A percentile compares a stretch with the other conserved stretches of the same genome.
phyloP scores from a whole-genome alignment of 1,284 basidiomycete genomes.

The Leccinum solheimii region DNA sequence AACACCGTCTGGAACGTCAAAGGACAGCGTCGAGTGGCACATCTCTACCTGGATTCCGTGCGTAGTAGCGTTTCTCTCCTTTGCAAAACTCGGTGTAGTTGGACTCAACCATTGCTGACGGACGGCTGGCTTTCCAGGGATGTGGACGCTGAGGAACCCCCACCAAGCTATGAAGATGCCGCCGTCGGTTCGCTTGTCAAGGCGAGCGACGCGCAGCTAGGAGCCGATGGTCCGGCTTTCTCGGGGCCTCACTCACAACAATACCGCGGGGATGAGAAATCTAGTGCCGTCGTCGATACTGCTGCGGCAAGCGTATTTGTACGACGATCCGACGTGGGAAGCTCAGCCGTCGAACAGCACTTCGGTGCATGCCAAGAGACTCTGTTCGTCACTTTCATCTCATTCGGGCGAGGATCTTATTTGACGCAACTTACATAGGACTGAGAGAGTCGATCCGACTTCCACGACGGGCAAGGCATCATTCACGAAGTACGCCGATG shows the following conservation, averaged over 20 bases:
- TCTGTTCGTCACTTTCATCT: background rate
- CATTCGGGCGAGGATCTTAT: background rate
- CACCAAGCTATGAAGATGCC: conserved; percentile 20
- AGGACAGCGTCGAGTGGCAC: conserved; percentile 3
- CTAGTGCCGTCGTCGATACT: background rate
- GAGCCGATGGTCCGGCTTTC: background rate
- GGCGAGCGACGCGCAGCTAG: background rate
- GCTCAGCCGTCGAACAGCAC: background rate
- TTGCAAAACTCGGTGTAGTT: background rate
- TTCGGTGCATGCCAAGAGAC: background rate
- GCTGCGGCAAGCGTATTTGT: background rate
- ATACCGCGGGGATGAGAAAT: background rate
- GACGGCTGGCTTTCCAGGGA: background rate
- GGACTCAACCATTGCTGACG: background rate
- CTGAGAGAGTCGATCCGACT: background rate
- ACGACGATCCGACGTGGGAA: background rate
- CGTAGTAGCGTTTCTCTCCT: background rate
- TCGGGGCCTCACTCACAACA: background rate
- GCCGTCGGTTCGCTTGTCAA: background rate
- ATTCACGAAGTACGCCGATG: background rate
- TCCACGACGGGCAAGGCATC: background rate
- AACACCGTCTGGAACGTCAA: background rate
- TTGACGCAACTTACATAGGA: background rate
- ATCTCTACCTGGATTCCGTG: conserved; percentile 1
- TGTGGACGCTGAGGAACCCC: conserved; percentile 3